These are phyloP conservation scores for Cladosporium colombiae DNA, from an alignment of 2,329 filamentous ascomycete genomes.

Conservation along the genomic window DNA sequence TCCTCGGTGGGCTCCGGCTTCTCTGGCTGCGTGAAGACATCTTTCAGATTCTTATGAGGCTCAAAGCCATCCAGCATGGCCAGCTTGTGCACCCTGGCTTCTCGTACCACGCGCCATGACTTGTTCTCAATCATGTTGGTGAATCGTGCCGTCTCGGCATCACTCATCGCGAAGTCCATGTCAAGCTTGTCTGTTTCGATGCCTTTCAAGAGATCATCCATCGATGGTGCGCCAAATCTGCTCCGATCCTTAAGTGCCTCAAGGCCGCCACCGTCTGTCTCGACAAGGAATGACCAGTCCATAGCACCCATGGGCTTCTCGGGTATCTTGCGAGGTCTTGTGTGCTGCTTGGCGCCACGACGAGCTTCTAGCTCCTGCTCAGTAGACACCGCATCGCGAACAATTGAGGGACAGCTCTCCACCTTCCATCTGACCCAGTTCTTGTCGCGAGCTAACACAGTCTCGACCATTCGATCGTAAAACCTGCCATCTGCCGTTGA, in stretches of 20 bases:
- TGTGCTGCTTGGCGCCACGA: conserved; percentile 63
- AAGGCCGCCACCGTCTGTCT: conserved; percentile 64
- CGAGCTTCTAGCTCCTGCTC: conserved; percentile 70
- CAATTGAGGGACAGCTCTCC: conserved; percentile 86
- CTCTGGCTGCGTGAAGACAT: conserved; percentile 13
- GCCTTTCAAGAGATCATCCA: conserved; percentile 69
- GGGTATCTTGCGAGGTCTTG: conserved; percentile 70
- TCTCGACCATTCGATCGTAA: conserved; percentile 96
- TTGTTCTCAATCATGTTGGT: conserved; percentile 80
- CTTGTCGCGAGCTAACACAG: conserved; percentile 90
- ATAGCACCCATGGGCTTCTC: conserved; percentile 70
- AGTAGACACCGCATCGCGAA: conserved; percentile 69
- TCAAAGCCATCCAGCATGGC: conserved; percentile 44
- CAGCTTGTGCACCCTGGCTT: conserved; percentile 73
- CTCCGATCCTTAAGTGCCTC: conserved; percentile 67
- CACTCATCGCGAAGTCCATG: conserved; percentile 73
- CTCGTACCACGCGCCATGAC: conserved; percentile 83
- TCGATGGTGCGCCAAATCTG: conserved; percentile 66
- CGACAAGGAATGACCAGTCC: conserved; percentile 75
- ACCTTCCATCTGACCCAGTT: conserved; percentile 99
- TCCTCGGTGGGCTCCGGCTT: neutral
- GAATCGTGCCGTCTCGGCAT: conserved; percentile 60
- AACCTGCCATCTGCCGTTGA: conserved; percentile 72
- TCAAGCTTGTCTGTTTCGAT: conserved; percentile 83
- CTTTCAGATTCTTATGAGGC: neutral